Base-by-base conservation (phyloP, 495 filamentous ascomycete genomes). In the Chaetomium cochliodes region DNA sequence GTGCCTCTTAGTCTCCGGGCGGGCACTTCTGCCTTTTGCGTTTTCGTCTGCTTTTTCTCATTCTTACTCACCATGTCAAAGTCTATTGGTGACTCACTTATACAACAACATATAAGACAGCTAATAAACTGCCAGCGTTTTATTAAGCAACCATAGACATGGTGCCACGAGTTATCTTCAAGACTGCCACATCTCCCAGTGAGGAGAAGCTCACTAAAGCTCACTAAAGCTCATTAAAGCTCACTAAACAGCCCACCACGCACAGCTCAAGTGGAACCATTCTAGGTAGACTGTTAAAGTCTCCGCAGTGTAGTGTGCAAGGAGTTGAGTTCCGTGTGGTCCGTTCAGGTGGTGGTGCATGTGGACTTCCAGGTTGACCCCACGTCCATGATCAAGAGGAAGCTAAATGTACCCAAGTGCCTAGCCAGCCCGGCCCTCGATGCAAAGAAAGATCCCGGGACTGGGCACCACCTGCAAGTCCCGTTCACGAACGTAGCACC, bases 251-350 rank as follows among this genome's bases (percentile, higher is more conserved):
- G n/a, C 41, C 13, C 41, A 42, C 54, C 54, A 18, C 5, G 7
- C 53, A 1, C 28, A 25, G 54, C 54, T 41, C 23, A n/a, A 58
- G 56, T 58, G 56, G 56, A 39, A 37, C 37, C 56, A 20, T 58
- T 11, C 39, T n/a, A n/a, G n/a, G n/a, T n/a, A n/a, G n/a, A n/a
- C n/a, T 15, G 37, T 28, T 39, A 58, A 58, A 22, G 56, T 41
- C 23, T n/a, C 39, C 23, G 33, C 26, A n/a, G 18, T 3, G 5
- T 3, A 44, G 41, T 44, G 49, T 33, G 28, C 28, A 55, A 55
- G 26, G 52, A 55, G 52, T 23, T 23, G 12, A 37, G 33, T 8
- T 37, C 6, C 11, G 33, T 37, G 33, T 37, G 33, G 33, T 37
- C 1, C 33, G 11, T 37, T 37, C 12, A 4, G 41, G 25, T 33